Evolutionary conservation across 805 yeast genomes (phyloP), one percentile per base, ranked within the genome.

Genomic region (Candida ortonii): DNA sequence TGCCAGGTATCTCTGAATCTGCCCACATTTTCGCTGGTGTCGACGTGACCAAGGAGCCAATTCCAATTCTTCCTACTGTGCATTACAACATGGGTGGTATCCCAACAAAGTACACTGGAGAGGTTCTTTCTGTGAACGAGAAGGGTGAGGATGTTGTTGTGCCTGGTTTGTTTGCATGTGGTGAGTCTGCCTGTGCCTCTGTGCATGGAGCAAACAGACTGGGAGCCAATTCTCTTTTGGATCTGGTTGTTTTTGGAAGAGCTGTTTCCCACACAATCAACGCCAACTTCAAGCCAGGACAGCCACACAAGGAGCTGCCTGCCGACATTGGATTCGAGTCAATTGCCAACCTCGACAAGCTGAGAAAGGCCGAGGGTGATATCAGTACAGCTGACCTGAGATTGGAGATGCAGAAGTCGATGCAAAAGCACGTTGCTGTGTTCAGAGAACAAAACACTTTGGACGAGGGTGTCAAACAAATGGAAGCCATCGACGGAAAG

Each of bases 21-120:
- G 97, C 98, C 28, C 83, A 88, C 49, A 90, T 90, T 65, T 90
- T 90, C 59, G 97, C 98, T 30, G 98, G 98, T 75, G 98, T 90
- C 48, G 98, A 90, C 67, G 97, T 90, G 49, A 93, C 98, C 41
- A 93, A 93, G 73, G 97, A 90, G 71, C 98, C 98, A 59, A 93
- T 93, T 63, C 98, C 97, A 54, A 89, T 90, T 54, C 68, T 93
- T 53, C 98, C 98, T 54, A 90, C 98, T 49, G 98, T 93, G 43
- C 98, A 90, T 70, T 90, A 93, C 75, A 90, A 90, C 70, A 90
- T 90, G 98, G 98, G 98, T 67, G 97, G 97, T 80, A 86, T 90
- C 50, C 98, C 98, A 65, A 93, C 98, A 50, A 86, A 83, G 65
- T 93, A 87, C 84, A 84, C 82, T 49, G 98, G 97, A 72, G 97